A percentile compares a stretch with the other conserved stretches of the same genome.
phyloP scores from a whole-genome alignment of 257 asterid species.

The Plectranthus barbatus region DNA sequence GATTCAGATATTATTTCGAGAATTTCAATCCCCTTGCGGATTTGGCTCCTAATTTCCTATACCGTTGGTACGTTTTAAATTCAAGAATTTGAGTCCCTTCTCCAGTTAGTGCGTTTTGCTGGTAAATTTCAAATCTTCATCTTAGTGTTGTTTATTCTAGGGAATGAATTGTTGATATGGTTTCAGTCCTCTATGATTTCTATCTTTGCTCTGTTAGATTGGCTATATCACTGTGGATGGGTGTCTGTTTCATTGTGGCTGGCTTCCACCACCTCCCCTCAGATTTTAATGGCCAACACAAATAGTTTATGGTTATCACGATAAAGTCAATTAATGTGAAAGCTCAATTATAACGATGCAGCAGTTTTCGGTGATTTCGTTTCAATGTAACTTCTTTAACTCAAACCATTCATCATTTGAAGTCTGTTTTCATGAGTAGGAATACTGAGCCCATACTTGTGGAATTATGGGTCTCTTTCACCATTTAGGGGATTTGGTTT shows the following conservation, averaged over 20 bases:
- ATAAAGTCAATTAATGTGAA: neutral
- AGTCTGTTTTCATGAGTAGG: neutral
- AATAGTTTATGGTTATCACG: neutral
- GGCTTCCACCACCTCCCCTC: neutral
- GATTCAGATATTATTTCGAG: neutral
- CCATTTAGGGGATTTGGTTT: neutral
- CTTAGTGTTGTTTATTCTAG: neutral
- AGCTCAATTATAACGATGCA: slow-evolving; percentile 4
- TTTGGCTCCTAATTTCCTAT: neutral
- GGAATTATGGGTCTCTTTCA: neutral
- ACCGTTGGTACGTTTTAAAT: neutral
- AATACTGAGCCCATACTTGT: too few species aligned
- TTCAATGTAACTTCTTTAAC: neutral
- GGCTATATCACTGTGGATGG: neutral
- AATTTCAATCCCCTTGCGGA: neutral
- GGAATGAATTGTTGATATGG: neutral
- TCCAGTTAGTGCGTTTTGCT: slow-evolving; percentile 3
- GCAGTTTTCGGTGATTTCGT: slow-evolving; percentile 9
- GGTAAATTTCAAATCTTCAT: neutral
- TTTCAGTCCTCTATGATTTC: neutral
- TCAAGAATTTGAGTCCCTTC: neutral
- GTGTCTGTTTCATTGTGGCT: neutral
- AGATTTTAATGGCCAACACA: neutral
- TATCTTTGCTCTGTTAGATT: neutral
- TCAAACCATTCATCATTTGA: slow-evolving; percentile 1